These are phyloP conservation scores for Penicillium macrosclerotiorum DNA, from an alignment of 495 filamentous ascomycete genomes.

Conservation along the genomic window DNA sequence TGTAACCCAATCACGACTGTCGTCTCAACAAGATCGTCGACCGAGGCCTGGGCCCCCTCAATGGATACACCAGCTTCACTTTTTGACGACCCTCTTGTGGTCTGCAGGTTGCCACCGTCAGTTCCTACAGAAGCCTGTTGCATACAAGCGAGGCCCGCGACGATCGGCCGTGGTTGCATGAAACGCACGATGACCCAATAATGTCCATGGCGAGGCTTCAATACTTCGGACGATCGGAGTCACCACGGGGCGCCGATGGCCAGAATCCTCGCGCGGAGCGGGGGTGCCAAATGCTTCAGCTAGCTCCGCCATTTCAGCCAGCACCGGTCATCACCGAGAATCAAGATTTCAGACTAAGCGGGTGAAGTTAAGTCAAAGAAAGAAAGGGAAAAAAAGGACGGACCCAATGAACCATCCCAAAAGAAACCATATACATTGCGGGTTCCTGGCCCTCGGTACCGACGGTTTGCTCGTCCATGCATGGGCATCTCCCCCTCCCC, in stretches of 20 bases:
- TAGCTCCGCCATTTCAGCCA: too few relatives aligned
- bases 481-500: neutral
- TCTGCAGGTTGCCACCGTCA: conserved; percentile 9
- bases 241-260: neutral
- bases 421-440: neutral
- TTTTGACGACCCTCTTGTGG: neutral
- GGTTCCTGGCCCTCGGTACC: neutral
- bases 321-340: too few relatives aligned
- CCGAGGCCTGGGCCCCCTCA: neutral
- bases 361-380: too few relatives aligned
- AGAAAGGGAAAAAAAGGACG: too few relatives aligned
- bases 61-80: neutral
- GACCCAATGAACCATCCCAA: neutral
- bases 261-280: too few relatives aligned
- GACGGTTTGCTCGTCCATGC: neutral
- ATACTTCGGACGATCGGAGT: conserved; percentile 3
- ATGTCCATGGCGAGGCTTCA: neutral
- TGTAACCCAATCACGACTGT: conserved; percentile 17
- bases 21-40: conserved; percentile 4
- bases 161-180: neutral
- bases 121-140: conserved; percentile 2
- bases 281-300: too few relatives aligned
- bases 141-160: conserved; percentile 4
- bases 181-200: conserved; percentile 6
- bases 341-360: too few relatives aligned